These are phyloP conservation scores for Hyaloscypha finlandica DNA, from an alignment of 495 filamentous ascomycete species.

Conservation along the genomic window DNA sequence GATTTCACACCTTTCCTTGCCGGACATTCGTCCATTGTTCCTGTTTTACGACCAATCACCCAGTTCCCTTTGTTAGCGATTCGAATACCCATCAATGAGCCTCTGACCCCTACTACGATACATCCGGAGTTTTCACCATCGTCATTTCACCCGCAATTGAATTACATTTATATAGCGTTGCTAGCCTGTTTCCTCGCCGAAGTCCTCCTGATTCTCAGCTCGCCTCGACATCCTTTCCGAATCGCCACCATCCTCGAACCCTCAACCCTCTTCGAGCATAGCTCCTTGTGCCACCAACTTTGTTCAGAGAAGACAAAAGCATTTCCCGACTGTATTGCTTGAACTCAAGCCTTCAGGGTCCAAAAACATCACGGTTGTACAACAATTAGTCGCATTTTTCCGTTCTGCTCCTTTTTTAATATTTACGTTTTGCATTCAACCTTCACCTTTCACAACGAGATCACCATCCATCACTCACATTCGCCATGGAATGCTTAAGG, in stretches of 20 bases:
- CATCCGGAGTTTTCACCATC: slow-evolving; percentile 48
- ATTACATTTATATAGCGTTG: slow-evolving; percentile 35
- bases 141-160: slow-evolving; percentile 23
- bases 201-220: slow-evolving; percentile 9
- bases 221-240: slow-evolving; percentile 8
- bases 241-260: slow-evolving; percentile 7
- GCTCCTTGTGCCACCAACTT: slow-evolving; percentile 33
- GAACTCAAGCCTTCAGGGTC: slow-evolving; percentile 36
- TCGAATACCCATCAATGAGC: slow-evolving; percentile 66
- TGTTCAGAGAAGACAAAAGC: slow-evolving; percentile 38
- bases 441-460: not conserved
- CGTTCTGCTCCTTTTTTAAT: slow-evolving; percentile 21
- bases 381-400: slow-evolving; percentile 25
- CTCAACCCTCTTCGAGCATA: slow-evolving; percentile 12
- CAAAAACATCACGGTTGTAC: slow-evolving; percentile 33
- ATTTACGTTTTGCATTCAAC: slow-evolving; percentile 6
- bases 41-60: slow-evolving; percentile 41
- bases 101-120: slow-evolving; percentile 60
- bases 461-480: slow-evolving; percentile 23
- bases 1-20: slow-evolving; percentile 33
- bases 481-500: slow-evolving; percentile 76
- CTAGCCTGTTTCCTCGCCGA: slow-evolving; percentile 33
- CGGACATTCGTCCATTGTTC: slow-evolving; percentile 46
- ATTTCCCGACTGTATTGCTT: slow-evolving; percentile 34
- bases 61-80: slow-evolving; percentile 58